Evolutionary conservation across 768 basidiomycete genomes (phyloP), one percentile per base, ranked within the genome.

Genomic region (Boletus rubroflammeus): DNA sequence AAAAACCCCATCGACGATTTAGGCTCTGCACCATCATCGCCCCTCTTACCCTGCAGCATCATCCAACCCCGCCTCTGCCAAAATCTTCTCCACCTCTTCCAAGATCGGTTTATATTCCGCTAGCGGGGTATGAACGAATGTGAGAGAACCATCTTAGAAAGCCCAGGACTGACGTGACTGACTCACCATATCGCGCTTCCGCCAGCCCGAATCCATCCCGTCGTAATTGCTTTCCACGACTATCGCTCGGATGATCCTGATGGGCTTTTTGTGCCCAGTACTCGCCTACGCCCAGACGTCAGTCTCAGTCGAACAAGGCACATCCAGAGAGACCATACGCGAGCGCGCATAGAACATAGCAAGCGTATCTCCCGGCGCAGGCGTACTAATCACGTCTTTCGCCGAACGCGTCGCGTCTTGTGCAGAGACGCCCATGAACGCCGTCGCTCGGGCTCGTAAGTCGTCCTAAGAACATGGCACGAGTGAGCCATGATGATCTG

Each of bases 301-400:
- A 53, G 35, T 25, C 35, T 28, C 8, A 5, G 14, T 29, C n/a
- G 0, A 13, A 9, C 3, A 35, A 8, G 5, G 5, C 13, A 1
- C 17, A 36, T 8, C 1, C 35, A 35, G 8, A 35, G 13, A 11
- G 7, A 21, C 76, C 86, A 61, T 67, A 87, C 90, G 81, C 17
- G 88, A 85, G 8, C 92, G 82, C 6, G 86, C 83, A 62, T 93
- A 95, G 67, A 95, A 95, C 70, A 79, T 77, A 0, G 90, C 85
- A 8, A 94, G 71, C 0, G 88, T 88, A 68, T 96, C 93, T 11
- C 91, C 90, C 0, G 91, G 90, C 3, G 87, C 74, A 0, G 93
- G 93, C 0, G 91, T 93, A 61, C 85, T 88, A 26, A 88, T 65
- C 0, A 81, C 69, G 54, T 93, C 90, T 63, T 93, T 91, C 0